Conservation (phyloP, 2,329 filamentous ascomycete species). For the Arachnopeziza araneosa region DNA sequence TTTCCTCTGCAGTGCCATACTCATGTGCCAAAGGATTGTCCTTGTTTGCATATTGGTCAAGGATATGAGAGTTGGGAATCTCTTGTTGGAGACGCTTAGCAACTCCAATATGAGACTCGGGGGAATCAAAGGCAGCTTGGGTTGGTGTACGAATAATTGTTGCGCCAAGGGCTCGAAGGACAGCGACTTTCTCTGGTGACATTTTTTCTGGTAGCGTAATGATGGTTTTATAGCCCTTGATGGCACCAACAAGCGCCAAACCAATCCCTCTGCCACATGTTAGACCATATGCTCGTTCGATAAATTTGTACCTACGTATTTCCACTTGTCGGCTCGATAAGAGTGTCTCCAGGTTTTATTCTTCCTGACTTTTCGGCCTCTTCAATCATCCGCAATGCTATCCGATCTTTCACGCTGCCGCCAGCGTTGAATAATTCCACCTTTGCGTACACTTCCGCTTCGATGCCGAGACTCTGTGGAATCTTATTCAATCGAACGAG, state of each 20-base stretch:
- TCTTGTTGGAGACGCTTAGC: slow-evolving; percentile 87
- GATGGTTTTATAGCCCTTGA: slow-evolving; percentile 98
- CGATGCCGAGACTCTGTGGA: slow-evolving; percentile 82
- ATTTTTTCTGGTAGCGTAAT: slow-evolving; percentile 99
- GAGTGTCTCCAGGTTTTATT: slow-evolving; percentile 93
- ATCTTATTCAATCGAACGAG: slow-evolving; percentile 90
- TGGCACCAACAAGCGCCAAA: slow-evolving; percentile 84
- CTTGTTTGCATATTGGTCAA: slow-evolving; percentile 89
- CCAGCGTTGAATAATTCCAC: slow-evolving; percentile 91
- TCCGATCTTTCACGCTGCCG: slow-evolving; percentile 90
- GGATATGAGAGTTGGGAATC: slow-evolving; percentile 91
- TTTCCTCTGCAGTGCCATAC: slow-evolving; percentile 89
- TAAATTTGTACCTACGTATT: slow-evolving; percentile 58
- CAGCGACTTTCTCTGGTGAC: slow-evolving; percentile 96
- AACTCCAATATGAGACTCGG: slow-evolving; percentile 95
- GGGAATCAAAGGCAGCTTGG: slow-evolving; percentile 88
- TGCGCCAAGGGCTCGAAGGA: slow-evolving; percentile 86
- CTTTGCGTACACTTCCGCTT: slow-evolving; percentile 86
- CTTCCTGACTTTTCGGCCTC: slow-evolving; percentile 85
- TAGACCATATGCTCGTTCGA: slow-evolving; percentile 23
- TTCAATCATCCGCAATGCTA: slow-evolving; percentile 95
- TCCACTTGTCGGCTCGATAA: slow-evolving; percentile 96
- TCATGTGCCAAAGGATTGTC: slow-evolving; percentile 95
- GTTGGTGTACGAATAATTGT: slow-evolving; percentile 98
- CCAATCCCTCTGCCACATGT: slow-evolving; percentile 65